Evolutionary conservation across 306 rosid genomes (phyloP), one percentile per base, ranked within the genome.

Genomic region (Cicer arietinum): DNA sequence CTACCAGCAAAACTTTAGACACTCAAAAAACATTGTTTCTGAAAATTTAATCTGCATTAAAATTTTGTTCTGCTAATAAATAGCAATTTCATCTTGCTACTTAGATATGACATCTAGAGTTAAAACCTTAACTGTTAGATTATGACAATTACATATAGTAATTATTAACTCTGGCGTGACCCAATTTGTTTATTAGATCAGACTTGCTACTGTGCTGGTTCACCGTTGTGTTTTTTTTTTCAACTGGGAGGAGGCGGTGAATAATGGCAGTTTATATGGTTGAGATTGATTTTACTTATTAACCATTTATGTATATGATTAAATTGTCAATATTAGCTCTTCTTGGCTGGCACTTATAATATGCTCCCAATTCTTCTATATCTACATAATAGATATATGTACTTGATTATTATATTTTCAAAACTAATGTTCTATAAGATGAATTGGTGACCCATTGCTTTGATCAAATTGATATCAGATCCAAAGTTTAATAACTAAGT

Each of bases 291-390:
- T 57, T 10, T 30, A 22, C 16, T 22, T 57, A 20, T 30, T 17
- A 18, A 13, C 18, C 43, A 60, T 60, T 60, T 41, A 60, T 60
- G 44, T 12, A 60, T 30, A 60, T 30, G 18, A 17, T 4, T 35
- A 3, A 35, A 60, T 35, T 18, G 44, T 60, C 7, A 12, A 35
- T 41, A 53, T 53, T 53, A 14, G 25, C 30, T 17, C 35, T 60
- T 25, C 44, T 60, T 17, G 14, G 4, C 66, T 60, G 7, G 10
- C 10, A 18, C 63, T 57, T 14, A 35, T 60, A 13, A 60, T 60
- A 60, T n/a, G 43, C 44, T 60, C 44, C 44, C 66, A 60, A 60
- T 60, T 71, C 67, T 79, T 62, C 42, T 6, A 71, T 58, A 40
- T 53, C 46, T 60, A 20, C 51, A 18, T 41, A 70, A 70, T 9